These are phyloP conservation scores for Kurtzmaniella quercitrusa DNA, from an alignment of 1,139 yeast genomes.

Conservation along the genomic window DNA sequence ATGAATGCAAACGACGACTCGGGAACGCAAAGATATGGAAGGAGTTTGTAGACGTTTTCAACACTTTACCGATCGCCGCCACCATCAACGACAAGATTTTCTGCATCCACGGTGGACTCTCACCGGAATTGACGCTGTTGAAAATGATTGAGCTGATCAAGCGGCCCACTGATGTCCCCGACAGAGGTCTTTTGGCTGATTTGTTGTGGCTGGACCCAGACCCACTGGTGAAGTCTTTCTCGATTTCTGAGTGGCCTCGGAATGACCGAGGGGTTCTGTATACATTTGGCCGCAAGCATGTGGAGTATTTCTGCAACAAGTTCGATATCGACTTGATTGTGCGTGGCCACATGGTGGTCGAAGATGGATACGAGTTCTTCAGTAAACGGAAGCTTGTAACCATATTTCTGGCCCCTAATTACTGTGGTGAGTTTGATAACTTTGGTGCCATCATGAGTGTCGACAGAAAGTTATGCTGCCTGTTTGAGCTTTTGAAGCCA, in stretches of 20 bases:
- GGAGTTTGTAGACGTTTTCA: conserved; percentile 73
- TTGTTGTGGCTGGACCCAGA: conserved; percentile 89
- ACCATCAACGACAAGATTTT: conserved; percentile 79
- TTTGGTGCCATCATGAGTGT: conserved; percentile 93
- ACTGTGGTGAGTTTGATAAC: conserved; percentile 87
- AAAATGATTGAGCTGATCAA: conserved; percentile 65
- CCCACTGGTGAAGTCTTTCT: conserved; percentile 41
- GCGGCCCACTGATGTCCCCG: conserved; percentile 87
- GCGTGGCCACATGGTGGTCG: conserved; percentile 91
- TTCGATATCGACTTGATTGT: conserved; percentile 78
- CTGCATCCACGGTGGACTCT: conserved; percentile 87
- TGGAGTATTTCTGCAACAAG: conserved; percentile 61
- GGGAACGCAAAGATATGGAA: conserved; percentile 64
- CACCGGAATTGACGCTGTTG: conserved; percentile 66
- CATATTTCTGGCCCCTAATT: conserved; percentile 83
- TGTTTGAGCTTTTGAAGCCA: conserved; percentile 80
- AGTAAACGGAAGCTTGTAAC: conserved; percentile 75
- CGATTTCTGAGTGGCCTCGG: conserved; percentile 61
- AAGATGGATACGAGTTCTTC: conserved; percentile 87
- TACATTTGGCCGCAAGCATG: conserved; percentile 72
- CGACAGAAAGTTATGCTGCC: conserved; percentile 68
- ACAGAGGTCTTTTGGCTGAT: conserved; percentile 75
- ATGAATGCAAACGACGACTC: conserved; percentile 77
- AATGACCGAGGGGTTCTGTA: conserved; percentile 87
- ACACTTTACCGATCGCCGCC: conserved; percentile 83